Evolutionary conservation across 2,329 filamentous ascomycete species (phyloP), one percentile per base, ranked within the genome.

Genomic region (Shiraia sp.): DNA sequence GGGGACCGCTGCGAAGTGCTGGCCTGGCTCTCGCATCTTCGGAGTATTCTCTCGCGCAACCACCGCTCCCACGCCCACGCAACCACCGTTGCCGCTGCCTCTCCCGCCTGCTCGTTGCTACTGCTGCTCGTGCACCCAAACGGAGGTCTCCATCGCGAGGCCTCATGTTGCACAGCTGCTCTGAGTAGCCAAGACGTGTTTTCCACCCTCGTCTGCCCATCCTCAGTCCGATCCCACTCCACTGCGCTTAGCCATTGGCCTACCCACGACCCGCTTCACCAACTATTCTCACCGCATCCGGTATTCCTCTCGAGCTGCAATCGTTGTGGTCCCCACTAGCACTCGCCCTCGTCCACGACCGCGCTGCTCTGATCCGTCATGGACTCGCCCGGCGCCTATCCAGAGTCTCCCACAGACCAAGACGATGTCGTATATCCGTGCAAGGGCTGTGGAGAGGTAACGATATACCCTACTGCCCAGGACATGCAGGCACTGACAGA

Each of bases 401-500:
- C 79, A 47, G 81, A 83, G 51, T 80, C 67, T 25, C 67, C 66
- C 40, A 46, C 63, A 42, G 66, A 68, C 74, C 59, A 70, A 61
- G 62, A 71, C 63, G 62, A 71, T 61, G 60, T 82, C 75, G 39
- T 81, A 71, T 58, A 84, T 79, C 69, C 90, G 83, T 71, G 77
- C 82, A 60, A 88, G 84, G 74, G 86, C 83, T 63, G 72, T 77
- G 47, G 68, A 57, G 68, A 71, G 62, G 68, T 68, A 57, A 41
- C 49, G 39, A 42, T 39, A 38, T 38, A 33, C 44, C 45, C 22
- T 24, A 7, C 16, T 19, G 9, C 4, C 9, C n/a, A 17, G 10
- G 10, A 15, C 36, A 9, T 29, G 42, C 53, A 53, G 45, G 48
- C 48, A 32, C 56, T 54, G 59, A 47, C 42, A n/a, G 12, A 8